Percentiles rank a stretch among this genome's conserved stretches.
Conservation (phyloP, 306 rosid species). For the Abrus pulchellus region DNA sequence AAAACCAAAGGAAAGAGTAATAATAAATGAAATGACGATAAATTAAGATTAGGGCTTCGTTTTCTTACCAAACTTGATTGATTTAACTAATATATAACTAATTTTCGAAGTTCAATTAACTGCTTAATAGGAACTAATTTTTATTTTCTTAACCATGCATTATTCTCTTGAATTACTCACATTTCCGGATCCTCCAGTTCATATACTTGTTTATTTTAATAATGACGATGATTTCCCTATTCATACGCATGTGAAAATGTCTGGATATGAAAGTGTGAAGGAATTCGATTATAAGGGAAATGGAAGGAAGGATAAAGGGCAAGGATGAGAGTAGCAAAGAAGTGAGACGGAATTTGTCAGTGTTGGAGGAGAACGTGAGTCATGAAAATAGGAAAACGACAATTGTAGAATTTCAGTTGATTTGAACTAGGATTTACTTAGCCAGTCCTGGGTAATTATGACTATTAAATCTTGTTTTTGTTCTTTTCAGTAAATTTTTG, state of each 20-base stretch:
- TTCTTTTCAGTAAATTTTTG: background rate
- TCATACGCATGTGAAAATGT: background rate
- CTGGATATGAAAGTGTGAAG: constrained; percentile 3
- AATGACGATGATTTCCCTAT: background rate
- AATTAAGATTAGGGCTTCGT: constrained; percentile 49
- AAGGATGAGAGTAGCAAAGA: constrained; percentile 14
- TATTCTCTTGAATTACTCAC: background rate
- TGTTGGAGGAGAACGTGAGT: constrained; percentile 7
- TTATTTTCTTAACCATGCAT: background rate
- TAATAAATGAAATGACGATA: background rate
- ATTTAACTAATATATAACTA: constrained; percentile 3
- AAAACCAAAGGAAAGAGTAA: background rate
- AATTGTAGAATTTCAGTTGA: constrained; percentile 23
- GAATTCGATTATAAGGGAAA: constrained; percentile 4
- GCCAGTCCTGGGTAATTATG: background rate
- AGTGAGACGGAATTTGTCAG: background rate
- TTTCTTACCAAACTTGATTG: constrained; percentile 23
- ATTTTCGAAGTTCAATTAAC: constrained; percentile 5
- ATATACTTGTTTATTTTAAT: background rate
- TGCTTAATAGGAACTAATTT: background rate
- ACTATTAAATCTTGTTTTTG: background rate
- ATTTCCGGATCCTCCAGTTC: background rate
- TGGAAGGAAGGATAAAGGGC: background rate
- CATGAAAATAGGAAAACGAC: constrained; percentile 8
- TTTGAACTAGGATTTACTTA: background rate